Conservation (phyloP, 306 rosid species). For the Notholithocarpus densiflorus region DNA sequence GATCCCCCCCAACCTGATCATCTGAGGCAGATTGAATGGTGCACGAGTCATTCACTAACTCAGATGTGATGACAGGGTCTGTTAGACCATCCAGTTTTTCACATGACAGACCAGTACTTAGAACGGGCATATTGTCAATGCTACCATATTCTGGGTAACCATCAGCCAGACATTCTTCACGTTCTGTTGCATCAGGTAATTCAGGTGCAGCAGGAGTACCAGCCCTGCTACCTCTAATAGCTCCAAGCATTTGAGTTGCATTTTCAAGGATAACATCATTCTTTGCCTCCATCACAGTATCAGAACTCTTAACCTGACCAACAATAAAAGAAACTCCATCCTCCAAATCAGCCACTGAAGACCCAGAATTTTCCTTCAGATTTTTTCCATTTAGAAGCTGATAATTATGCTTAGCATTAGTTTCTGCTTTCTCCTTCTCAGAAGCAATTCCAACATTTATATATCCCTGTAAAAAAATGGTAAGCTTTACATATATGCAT, state of each 20-base stretch:
- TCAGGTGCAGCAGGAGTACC: slow-evolving; percentile 21
- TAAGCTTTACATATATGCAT: slow-evolving; percentile 12
- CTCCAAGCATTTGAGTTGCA: slow-evolving; percentile 35
- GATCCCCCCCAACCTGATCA: slow-evolving; percentile 34
- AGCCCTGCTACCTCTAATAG: slow-evolving; percentile 31
- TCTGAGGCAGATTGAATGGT: slow-evolving; percentile 30
- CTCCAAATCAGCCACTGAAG: slow-evolving; percentile 81
- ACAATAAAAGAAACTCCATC: slow-evolving; percentile 88
- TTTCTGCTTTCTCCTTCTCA: slow-evolving; percentile 63
- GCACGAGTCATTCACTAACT: slow-evolving; percentile 34
- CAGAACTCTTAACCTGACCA: slow-evolving; percentile 61
- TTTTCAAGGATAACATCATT: slow-evolving; percentile 27
- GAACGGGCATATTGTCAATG: slow-evolving; percentile 30
- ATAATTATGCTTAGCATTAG: slow-evolving; percentile 48
- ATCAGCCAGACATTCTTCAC: slow-evolving; percentile 32
- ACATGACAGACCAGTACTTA: slow-evolving; percentile 36
- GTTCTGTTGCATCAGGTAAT: slow-evolving; percentile 30
- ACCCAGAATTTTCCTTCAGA: slow-evolving; percentile 53
- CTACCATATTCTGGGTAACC: slow-evolving; percentile 37
- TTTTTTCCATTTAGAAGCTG: slow-evolving; percentile 61
- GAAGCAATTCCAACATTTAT: slow-evolving; percentile 94
- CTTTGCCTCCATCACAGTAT: slow-evolving; percentile 37
- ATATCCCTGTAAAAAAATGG: slow-evolving; percentile 72
- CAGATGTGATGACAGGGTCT: slow-evolving; percentile 37
- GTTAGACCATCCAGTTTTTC: slow-evolving; percentile 35